These are phyloP conservation scores for Chlorella variabilis DNA, from an alignment of 163 green algal species.

Conservation along the genomic window DNA sequence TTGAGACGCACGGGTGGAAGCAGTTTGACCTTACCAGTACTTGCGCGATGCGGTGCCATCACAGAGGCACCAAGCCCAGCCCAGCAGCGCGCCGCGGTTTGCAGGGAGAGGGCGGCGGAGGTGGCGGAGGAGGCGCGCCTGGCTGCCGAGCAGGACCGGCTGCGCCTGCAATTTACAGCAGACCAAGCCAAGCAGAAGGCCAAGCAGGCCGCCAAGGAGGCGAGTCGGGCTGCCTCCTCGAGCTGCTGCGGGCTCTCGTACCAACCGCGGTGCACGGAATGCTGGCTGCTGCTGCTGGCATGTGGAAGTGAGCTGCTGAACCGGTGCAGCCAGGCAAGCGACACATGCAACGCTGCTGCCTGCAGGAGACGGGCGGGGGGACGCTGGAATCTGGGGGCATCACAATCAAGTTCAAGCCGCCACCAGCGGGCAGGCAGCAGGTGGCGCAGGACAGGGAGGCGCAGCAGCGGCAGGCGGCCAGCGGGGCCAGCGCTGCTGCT, in stretches of 20 bases:
- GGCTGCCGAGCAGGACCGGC: conserved; percentile 17
- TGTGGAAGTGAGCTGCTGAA: too few species aligned
- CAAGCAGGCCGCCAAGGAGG: conserved; percentile 19
- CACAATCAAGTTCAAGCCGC: conserved; percentile 41
- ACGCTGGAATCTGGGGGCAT: conserved; percentile 21
- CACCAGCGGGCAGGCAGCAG: conserved; percentile 1
- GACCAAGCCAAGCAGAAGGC: conserved; percentile 17
- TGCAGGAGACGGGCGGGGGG: background rate
- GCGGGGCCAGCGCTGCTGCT: too few species aligned
- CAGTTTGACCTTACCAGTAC: too few species aligned
- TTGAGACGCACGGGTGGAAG: too few species aligned
- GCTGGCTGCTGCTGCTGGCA: too few species aligned
- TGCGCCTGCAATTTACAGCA: conserved; percentile 20
- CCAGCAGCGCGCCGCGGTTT: too few species aligned
- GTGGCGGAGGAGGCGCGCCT: conserved; percentile 31
- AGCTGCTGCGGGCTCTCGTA: background rate
- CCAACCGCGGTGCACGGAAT: too few species aligned
- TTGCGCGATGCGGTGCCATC: background rate
- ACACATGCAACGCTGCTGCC: too few species aligned
- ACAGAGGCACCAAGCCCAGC: too few species aligned
- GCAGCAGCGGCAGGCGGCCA: too few species aligned
- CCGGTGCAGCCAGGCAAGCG: too few species aligned
- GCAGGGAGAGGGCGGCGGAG: conserved; percentile 15
- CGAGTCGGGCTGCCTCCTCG: background rate
- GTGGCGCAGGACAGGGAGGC: background rate